These are phyloP conservation scores for Euphrasia confusa DNA, from an alignment of 257 asterid species.

Conservation along the genomic window DNA sequence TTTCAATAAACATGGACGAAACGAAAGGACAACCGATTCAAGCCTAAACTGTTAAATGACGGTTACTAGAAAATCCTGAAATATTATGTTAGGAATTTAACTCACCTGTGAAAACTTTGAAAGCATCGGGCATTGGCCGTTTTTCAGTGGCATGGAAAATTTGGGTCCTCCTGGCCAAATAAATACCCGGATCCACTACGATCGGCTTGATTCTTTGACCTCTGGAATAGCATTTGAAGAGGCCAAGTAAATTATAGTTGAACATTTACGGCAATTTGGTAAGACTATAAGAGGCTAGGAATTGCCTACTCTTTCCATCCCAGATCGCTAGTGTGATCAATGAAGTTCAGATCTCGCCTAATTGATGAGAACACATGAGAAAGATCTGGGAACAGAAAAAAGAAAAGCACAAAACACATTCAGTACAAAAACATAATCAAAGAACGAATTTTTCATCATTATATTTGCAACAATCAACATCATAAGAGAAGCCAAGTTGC, in stretches of 20 bases:
- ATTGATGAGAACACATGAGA: conserved; percentile 89
- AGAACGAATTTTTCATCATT: not conserved
- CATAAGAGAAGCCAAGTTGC: too few species aligned
- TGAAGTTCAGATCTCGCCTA: conserved; percentile 83
- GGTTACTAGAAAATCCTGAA: too few species aligned
- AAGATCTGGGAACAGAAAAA: conserved; percentile 52
- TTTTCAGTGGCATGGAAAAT: conserved; percentile 91
- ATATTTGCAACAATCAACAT: too few species aligned
- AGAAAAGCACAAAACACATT: not conserved
- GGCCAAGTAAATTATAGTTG: conserved; percentile 18
- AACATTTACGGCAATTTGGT: not conserved
- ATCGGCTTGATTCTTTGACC: conserved; percentile 71
- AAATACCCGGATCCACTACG: conserved; percentile 90
- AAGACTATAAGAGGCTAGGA: conserved; percentile 29
- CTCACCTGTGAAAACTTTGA: conserved; percentile 80
- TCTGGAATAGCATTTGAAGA: conserved; percentile 44
- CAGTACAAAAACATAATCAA: not conserved
- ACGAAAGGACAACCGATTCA: too few species aligned
- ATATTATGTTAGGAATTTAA: not conserved
- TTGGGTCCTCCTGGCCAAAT: conserved; percentile 81
- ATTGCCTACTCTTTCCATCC: conserved; percentile 99
- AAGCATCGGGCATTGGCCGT: conserved; percentile 87
- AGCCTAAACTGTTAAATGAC: too few species aligned
- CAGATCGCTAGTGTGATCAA: conserved; percentile 90
- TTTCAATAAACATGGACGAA: too few species aligned